These are phyloP conservation scores for Hanseniaspora vineae DNA, from an alignment of 805 yeast genomes.

Conservation along the genomic window DNA sequence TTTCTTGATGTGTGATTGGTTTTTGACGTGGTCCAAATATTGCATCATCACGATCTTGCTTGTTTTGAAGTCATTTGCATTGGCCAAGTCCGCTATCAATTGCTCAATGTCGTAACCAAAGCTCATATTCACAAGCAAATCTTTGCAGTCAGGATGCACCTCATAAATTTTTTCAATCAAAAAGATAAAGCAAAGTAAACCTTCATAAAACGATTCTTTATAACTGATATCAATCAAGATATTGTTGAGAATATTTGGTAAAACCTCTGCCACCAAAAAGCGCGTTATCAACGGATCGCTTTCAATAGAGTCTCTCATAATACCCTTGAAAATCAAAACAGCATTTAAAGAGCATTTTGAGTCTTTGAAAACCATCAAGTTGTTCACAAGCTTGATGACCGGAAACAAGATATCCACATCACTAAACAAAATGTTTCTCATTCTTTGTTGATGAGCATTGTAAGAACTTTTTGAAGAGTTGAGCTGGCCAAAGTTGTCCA, in stretches of 20 bases:
- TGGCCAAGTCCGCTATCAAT: conserved; percentile 50
- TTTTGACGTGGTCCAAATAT: conserved; percentile 53
- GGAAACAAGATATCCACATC: conserved; percentile 63
- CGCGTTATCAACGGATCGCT: conserved; percentile 69
- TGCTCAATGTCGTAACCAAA: conserved; percentile 45
- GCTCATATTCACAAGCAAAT: conserved; percentile 41
- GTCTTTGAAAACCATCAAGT: conserved; percentile 71
- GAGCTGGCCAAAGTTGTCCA: conserved; percentile 78
- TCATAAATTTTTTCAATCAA: conserved; percentile 65
- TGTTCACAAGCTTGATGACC: conserved; percentile 59
- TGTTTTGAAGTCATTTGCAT: conserved; percentile 58
- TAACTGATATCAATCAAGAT: conserved; percentile 65
- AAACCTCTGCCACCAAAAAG: conserved; percentile 33
- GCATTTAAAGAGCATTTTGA: conserved; percentile 89
- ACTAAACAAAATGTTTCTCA: conserved; percentile 52
- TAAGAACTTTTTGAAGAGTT: conserved; percentile 27
- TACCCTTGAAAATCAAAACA: conserved; percentile 62
- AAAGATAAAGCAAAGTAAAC: conserved; percentile 76
- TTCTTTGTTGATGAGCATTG: conserved; percentile 48
- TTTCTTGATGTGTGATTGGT: conserved; percentile 15
- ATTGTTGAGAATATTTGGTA: conserved; percentile 55
- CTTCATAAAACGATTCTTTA: conserved; percentile 81
- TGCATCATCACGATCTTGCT: conserved; percentile 72
- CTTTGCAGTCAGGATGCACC: conserved; percentile 54
- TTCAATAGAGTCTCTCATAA: conserved; percentile 54